These are phyloP conservation scores for Aphanomyces astaci DNA, from an alignment of 352 stramenopile species.

Conservation along the genomic window DNA sequence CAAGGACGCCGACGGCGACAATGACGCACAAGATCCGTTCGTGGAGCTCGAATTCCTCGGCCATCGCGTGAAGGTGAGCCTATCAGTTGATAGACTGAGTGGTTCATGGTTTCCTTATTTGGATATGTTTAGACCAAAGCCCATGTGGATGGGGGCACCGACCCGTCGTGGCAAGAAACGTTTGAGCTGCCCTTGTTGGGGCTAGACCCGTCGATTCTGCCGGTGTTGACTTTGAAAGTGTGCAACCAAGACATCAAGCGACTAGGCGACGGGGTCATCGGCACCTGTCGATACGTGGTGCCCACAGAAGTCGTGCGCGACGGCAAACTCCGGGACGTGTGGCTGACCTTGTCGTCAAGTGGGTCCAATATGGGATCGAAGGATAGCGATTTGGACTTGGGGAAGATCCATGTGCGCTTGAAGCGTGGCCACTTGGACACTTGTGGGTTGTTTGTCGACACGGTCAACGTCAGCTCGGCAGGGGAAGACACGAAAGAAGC, in stretches of 20 bases:
- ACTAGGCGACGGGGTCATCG: slow-evolving; percentile 23
- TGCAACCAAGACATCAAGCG: slow-evolving; percentile 21
- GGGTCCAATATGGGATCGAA: background rate
- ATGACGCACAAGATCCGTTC: slow-evolving; percentile 13
- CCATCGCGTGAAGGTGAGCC: background rate
- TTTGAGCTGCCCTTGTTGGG: slow-evolving; percentile 6
- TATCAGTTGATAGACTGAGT: background rate
- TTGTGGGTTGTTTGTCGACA: slow-evolving; percentile 2
- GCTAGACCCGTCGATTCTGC: background rate
- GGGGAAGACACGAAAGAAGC: slow-evolving; percentile 2
- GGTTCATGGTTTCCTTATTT: no score
- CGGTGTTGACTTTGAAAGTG: slow-evolving; percentile 27
- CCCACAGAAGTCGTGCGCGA: slow-evolving; percentile 25
- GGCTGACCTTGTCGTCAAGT: background rate
- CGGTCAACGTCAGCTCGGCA: background rate
- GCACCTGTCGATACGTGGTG: slow-evolving; percentile 31
- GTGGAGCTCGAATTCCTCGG: slow-evolving; percentile 3
- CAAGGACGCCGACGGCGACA: background rate
- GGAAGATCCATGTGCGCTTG: slow-evolving; percentile 18
- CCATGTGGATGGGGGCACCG: slow-evolving; percentile 10
- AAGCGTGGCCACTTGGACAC: slow-evolving; percentile 7
- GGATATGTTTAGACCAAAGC: slow-evolving; percentile 18
- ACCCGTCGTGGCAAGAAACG: slow-evolving; percentile 14
- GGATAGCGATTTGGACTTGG: no score
- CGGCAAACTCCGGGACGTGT: slow-evolving; percentile 18